Evolutionary conservation across 257 asterid species (phyloP).

Genomic region (Solanum corneliomulleri): DNA sequence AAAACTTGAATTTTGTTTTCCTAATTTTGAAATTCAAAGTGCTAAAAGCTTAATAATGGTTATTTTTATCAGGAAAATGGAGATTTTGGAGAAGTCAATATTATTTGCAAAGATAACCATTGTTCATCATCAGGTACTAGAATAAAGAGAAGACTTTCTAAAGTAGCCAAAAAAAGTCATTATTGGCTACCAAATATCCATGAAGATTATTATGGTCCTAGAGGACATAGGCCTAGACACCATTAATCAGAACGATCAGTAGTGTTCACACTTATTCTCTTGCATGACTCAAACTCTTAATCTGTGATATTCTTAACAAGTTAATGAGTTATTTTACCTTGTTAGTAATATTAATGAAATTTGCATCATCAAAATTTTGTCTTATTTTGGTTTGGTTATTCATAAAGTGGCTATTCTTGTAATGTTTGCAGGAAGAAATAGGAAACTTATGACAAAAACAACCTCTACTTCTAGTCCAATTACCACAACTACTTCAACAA

Average conservation of each 20-base stretch:
- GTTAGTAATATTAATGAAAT: not conserved
- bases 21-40: not conserved
- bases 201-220: conserved; percentile 81
- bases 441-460: conserved; percentile 34
- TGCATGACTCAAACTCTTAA: rapidly evolving
- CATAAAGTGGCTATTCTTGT: not conserved
- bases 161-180: conserved; percentile 31
- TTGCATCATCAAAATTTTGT: not conserved
- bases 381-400: not conserved
- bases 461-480: conserved; percentile 17
- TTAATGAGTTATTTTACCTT: not conserved
- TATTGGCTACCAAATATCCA: conserved; percentile 73
- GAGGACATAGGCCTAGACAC: conserved; percentile 55
- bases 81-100: conserved; percentile 1
- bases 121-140: conserved; percentile 43
- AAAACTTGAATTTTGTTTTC: not conserved
- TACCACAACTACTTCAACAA: conserved; percentile 11
- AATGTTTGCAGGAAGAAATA: conserved; percentile 44
- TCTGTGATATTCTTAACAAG: not conserved
- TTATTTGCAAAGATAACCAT: conserved; percentile 4
- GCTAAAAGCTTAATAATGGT: not conserved
- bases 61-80: conserved; percentile 13
- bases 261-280: not conserved
- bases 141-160: conserved; percentile 35
- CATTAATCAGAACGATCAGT: conserved; percentile 8